Conservation (phyloP, 116 monocot genomes). For the Phalaenopsis hybrid region DNA sequence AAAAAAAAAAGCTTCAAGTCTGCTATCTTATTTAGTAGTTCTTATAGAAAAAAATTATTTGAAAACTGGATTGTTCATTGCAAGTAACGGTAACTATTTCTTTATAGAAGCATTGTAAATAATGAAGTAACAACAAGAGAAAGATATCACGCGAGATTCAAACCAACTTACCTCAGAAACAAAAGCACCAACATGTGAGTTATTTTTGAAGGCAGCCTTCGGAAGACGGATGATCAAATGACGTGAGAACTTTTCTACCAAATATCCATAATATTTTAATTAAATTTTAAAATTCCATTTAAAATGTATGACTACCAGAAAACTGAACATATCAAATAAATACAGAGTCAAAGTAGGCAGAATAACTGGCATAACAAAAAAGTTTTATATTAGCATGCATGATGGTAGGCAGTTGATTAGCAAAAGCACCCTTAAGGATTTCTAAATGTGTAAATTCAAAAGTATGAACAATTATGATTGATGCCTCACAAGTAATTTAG, state of each 20-base stretch:
- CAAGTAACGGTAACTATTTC: background rate
- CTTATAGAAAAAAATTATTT: background rate
- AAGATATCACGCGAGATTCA: background rate
- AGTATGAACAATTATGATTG: background rate
- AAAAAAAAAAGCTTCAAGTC: background rate
- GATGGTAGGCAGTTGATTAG: background rate
- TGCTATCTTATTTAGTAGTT: background rate
- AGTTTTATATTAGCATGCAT: background rate
- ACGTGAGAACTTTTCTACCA: slow-evolving; percentile 87
- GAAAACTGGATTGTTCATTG: background rate
- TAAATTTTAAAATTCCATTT: background rate
- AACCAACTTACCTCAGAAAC: slow-evolving; percentile 62
- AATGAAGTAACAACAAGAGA: background rate
- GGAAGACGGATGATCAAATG: slow-evolving; percentile 80
- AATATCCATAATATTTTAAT: slow-evolving; percentile 1
- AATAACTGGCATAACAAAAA: background rate
- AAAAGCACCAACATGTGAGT: slow-evolving; percentile 89
- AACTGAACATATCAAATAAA: background rate
- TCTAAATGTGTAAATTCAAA: background rate
- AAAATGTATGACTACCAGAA: background rate
- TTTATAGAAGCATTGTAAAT: background rate
- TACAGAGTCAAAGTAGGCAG: background rate
- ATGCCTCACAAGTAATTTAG: background rate
- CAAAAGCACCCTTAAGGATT: background rate
- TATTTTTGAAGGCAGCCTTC: slow-evolving; percentile 80